Conservation (phyloP, 305 asterid species). For the Rubia balearica region DNA sequence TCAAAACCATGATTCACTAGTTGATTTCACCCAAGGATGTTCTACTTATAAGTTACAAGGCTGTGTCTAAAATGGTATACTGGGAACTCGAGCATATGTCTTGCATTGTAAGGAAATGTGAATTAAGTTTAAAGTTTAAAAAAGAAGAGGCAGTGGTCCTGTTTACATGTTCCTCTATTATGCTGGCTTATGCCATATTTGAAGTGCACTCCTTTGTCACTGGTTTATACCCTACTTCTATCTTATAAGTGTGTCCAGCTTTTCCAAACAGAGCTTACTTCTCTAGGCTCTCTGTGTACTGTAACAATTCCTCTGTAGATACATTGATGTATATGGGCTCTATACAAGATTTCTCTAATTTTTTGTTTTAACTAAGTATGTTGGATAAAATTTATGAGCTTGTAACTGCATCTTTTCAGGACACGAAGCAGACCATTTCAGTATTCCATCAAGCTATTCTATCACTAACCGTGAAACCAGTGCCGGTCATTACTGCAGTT, state of each 20-base stretch:
- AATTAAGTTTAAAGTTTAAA: neutral
- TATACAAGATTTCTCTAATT: neutral
- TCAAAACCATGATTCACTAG: neutral
- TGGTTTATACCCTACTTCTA: neutral
- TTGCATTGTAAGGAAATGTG: neutral
- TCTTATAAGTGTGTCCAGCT: neutral
- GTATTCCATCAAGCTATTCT: slow-evolving; percentile 63
- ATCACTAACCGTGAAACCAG: slow-evolving; percentile 63
- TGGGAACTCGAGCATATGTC: neutral
- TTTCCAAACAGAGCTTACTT: neutral
- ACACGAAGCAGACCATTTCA: slow-evolving; percentile 28
- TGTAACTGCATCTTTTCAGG: slow-evolving; percentile 38
- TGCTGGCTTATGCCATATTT: neutral
- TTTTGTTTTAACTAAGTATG: neutral
- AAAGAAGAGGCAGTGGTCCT: neutral
- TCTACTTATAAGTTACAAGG: neutral
- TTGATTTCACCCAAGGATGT: neutral
- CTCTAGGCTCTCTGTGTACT: neutral
- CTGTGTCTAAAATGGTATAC: neutral
- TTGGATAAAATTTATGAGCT: neutral
- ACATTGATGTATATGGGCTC: neutral
- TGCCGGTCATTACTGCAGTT: slow-evolving; percentile 69
- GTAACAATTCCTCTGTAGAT: neutral
- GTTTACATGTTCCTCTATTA: neutral
- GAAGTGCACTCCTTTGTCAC: neutral